phyloP scores from a whole-genome alignment of 2,329 filamentous ascomycete genomes.

The Venturia aucupariae region DNA sequence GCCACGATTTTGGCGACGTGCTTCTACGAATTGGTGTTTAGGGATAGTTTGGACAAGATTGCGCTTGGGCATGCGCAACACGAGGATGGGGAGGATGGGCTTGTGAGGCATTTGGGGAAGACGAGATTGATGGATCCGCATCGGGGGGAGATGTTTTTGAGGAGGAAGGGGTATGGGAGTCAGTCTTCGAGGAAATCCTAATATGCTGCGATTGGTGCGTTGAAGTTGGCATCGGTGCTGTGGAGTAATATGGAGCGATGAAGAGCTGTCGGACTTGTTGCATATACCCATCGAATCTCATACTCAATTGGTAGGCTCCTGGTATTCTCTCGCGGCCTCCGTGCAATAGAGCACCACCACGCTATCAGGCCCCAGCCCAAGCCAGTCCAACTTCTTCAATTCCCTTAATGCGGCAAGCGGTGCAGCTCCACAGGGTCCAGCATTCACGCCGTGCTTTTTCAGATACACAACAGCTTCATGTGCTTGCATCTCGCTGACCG shows the following conservation, averaged over 20 bases:
- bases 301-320: background rate
- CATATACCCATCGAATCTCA: background rate
- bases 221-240: background rate
- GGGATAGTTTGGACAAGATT: constrained; percentile 45
- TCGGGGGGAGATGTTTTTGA: background rate
- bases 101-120: constrained; percentile 33
- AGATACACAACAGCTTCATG: constrained; percentile 52
- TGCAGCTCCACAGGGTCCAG: constrained; percentile 57
- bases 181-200: background rate
- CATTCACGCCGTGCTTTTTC: constrained; percentile 34
- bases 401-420: constrained; percentile 48
- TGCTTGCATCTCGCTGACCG: constrained; percentile 53
- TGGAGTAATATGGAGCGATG: background rate
- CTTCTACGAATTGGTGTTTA: constrained; percentile 47
- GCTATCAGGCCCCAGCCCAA: constrained; percentile 36
- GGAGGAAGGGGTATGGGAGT: background rate
- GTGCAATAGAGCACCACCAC: constrained; percentile 59
- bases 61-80: constrained; percentile 41
- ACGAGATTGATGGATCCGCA: constrained; percentile 17
- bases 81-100: constrained; percentile 42
- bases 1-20: constrained; percentile 47
- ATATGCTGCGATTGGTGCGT: background rate
- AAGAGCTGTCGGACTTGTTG: too few relatives aligned
- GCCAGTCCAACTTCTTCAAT: constrained; percentile 30
- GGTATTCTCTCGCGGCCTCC: constrained; percentile 51